Conservation (phyloP, 768 basidiomycete genomes). For the Brasilioporus rufonigricans region DNA sequence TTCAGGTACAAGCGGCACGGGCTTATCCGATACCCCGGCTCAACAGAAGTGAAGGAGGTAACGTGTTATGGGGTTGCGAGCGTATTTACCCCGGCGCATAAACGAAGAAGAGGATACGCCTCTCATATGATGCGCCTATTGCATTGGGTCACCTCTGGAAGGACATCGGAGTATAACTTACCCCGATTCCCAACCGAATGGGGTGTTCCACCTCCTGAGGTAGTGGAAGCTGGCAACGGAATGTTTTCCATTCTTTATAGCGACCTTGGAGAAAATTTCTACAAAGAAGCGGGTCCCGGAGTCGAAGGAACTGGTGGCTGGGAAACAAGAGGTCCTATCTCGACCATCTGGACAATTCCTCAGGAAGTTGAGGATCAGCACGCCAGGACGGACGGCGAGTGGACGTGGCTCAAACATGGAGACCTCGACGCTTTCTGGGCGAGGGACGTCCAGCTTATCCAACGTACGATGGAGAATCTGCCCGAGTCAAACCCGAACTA, state of each 20-base stretch:
- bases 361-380: constrained; percentile 1
- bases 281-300: constrained; percentile 39
- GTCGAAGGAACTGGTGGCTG: constrained; percentile 39
- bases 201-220: constrained; percentile 42
- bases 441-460: constrained; percentile 39
- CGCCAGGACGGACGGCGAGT: constrained; percentile 4
- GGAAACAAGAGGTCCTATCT: constrained; percentile 36
- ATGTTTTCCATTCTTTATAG: constrained; percentile 52
- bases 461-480: constrained; percentile 26
- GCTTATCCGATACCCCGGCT: constrained; percentile 26
- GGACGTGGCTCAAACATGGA: constrained; percentile 34
- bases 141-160: constrained; percentile 51
- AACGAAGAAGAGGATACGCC: constrained; percentile 57
- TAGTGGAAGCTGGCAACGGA: constrained; percentile 37
- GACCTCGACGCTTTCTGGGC: constrained; percentile 39
- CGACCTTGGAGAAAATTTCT: constrained; percentile 49
- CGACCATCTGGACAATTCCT: constrained; percentile 41
- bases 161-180: constrained; percentile 26
- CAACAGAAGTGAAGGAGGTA: constrained; percentile 30
- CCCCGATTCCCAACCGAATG: constrained; percentile 38
- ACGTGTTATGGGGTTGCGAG: constrained; percentile 52
- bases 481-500: constrained; percentile 5
- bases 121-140: constrained; percentile 63
- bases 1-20: constrained; percentile 37
- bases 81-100: constrained; percentile 51